Percentiles rank a stretch among this genome's conserved stretches.
Evolutionary conservation across 768 basidiomycete genomes (phyloP).

Genomic region (Suillus fuscotomentosus): DNA sequence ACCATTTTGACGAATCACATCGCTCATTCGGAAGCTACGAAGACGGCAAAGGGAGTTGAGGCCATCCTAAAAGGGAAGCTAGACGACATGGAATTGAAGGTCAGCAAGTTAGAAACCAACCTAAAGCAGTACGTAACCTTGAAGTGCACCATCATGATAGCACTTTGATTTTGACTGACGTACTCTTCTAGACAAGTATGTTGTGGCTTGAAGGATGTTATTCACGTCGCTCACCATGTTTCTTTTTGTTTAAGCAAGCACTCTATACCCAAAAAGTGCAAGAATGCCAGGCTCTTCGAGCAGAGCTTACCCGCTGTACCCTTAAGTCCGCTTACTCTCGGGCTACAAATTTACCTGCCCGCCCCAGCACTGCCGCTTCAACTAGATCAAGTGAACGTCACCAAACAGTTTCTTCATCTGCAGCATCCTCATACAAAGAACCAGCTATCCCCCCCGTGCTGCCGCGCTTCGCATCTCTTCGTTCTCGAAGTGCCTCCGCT

Average conservation of each 20-base stretch:
- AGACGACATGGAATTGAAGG: conserved; percentile 58
- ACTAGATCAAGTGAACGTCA: conserved; percentile 22
- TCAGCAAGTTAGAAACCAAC: conserved; percentile 64
- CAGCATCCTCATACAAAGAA: conserved; percentile 31
- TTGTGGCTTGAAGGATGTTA: conserved; percentile 11
- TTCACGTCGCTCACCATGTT: conserved; percentile 14
- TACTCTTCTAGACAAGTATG: conserved; percentile 58
- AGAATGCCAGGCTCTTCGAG: conserved; percentile 66
- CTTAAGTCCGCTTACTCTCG: conserved; percentile 23
- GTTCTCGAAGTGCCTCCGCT: conserved; percentile 55
- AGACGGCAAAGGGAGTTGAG: conserved; percentile 62
- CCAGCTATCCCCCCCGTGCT: conserved; percentile 41
- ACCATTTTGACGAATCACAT: conserved; percentile 82
- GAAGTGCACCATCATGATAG: conserved; percentile 5
- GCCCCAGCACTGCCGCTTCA: conserved; percentile 26
- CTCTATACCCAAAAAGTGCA: conserved; percentile 66
- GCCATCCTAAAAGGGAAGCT: conserved; percentile 59
- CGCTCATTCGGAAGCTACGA: conserved; percentile 75
- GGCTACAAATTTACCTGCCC: conserved; percentile 21
- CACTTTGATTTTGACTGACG: conserved; percentile 18
- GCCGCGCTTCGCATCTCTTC: conserved; percentile 52
- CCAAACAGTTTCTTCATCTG: conserved; percentile 28
- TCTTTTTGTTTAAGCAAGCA: conserved; percentile 43
- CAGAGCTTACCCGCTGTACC: conserved; percentile 58
- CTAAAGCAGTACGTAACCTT: conserved; percentile 58